phyloP scores from a whole-genome alignment of 2,329 filamentous ascomycete genomes.

The Calonectria hongkongensis region DNA sequence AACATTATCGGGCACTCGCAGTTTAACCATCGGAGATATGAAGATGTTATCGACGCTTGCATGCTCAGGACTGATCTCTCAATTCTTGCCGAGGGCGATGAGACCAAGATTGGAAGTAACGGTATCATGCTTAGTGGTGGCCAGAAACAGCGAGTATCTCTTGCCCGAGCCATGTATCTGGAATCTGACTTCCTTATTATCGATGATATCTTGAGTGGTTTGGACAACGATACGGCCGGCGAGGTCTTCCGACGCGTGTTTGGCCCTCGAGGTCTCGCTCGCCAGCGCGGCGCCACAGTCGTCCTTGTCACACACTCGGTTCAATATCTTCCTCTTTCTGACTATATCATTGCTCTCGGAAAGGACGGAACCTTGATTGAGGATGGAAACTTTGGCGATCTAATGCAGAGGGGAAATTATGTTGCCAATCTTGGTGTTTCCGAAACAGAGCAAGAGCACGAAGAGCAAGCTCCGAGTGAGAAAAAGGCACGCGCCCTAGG shows the following conservation, averaged over 20 bases:
- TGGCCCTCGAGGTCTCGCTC: constrained; percentile 39
- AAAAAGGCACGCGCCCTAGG: neutral
- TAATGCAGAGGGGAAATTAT: constrained; percentile 11
- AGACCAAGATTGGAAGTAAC: constrained; percentile 24
- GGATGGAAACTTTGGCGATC: constrained; percentile 6
- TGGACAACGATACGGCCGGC: constrained; percentile 51
- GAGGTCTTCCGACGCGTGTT: constrained; percentile 46
- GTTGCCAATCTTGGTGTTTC: constrained; percentile 16
- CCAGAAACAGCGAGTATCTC: constrained; percentile 44
- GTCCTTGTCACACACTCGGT: constrained; percentile 30
- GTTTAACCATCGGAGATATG: constrained; percentile 14
- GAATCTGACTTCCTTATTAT: constrained; percentile 48
- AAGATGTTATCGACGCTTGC: constrained; percentile 16
- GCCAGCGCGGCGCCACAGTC: neutral
- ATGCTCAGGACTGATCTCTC: constrained; percentile 23
- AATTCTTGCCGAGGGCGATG: constrained; percentile 27
- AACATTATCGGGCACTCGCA: constrained; percentile 28
- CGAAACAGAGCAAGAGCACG: neutral
- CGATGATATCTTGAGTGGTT: constrained; percentile 55
- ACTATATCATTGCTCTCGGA: constrained; percentile 34
- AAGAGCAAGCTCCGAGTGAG: neutral
- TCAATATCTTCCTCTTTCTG: constrained; percentile 36
- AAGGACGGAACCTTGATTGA: neutral
- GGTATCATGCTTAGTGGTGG: constrained; percentile 31
- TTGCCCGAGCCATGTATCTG: constrained; percentile 53